phyloP scores from a whole-genome alignment of 306 rosid species.

The Cicer chorassanicum region DNA sequence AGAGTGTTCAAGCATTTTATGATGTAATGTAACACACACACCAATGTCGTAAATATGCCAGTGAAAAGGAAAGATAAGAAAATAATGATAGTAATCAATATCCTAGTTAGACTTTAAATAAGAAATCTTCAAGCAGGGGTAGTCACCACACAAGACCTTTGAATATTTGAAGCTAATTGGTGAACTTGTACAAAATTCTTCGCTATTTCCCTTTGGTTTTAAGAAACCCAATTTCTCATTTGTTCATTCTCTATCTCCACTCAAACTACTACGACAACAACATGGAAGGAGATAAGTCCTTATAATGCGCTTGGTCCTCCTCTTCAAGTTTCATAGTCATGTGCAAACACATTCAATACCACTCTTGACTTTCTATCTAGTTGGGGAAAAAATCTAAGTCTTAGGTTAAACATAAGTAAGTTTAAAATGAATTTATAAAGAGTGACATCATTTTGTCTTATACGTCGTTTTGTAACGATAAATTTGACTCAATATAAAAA shows the following conservation, averaged over 20 bases:
- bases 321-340: conserved; percentile 37
- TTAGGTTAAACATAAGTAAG: too few species aligned
- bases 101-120: conserved; percentile 16
- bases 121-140: conserved; percentile 46
- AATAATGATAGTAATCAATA: conserved; percentile 25
- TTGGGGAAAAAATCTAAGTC: too few species aligned
- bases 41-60: neutral
- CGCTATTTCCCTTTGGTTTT: conserved; percentile 56
- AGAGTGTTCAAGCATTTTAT: conserved; percentile 10
- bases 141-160: conserved; percentile 47
- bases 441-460: too few species aligned
- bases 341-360: conserved; percentile 43
- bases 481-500: too few species aligned
- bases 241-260: conserved; percentile 73
- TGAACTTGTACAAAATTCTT: conserved; percentile 35
- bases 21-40: conserved; percentile 28
- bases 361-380: conserved; percentile 38
- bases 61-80: neutral
- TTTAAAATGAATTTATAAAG: too few species aligned
- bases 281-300: conserved; percentile 76
- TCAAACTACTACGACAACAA: conserved; percentile 69
- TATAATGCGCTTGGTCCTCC: conserved; percentile 58
- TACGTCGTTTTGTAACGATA: too few species aligned
- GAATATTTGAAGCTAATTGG: conserved; percentile 38
- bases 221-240: conserved; percentile 53